Evolutionary conservation across 441 rosid species (phyloP), one percentile per base, ranked within the genome.

Genomic region (Erodium trifolium): DNA sequence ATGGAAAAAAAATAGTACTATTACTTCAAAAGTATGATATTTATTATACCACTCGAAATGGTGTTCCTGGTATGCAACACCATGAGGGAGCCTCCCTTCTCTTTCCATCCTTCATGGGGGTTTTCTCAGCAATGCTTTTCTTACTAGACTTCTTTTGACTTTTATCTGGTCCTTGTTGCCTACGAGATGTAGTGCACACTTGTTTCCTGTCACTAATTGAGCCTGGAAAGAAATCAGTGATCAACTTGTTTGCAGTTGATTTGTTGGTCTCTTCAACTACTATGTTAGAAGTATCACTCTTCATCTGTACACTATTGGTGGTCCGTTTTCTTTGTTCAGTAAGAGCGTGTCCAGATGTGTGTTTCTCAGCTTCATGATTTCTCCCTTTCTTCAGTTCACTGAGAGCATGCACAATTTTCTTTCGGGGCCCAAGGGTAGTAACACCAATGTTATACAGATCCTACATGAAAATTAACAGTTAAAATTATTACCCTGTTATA

Each of bases 341-440:
- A 9, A 31, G 10, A 29, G 65, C 66, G n/a, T 72, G 72, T 49
- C 67, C 5, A 17, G 72, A 82, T 47, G 18, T 70, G 62, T 69
- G 75, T 43, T 65, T 63, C 71, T 66, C 83, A 49, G 69, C 67
- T 31, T 77, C 74, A 71, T 45, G 27, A 60, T 67, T 65, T 69
- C 65, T 17, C 1, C 76, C 78, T 77, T 81, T 83, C 78, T 84
- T 82, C 75, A 87, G 83, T 67, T 80, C 80, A 43, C 62, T 67
- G 70, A 93, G 90, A 64, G 98, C 94, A 78, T 79, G 87, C 78
- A 84, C 71, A 71, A 93, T 85, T 78, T 87, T 93, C 85, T 89
- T 93, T 87, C 97, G 86, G 1, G 98, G 97, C 41, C 97, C 98
- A 68, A 89, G 93, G 66, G 98, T 82, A 16, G 91, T 81, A 13